Base-by-base conservation (phyloP, 345 rosid species). In the Brassica incana region DNA sequence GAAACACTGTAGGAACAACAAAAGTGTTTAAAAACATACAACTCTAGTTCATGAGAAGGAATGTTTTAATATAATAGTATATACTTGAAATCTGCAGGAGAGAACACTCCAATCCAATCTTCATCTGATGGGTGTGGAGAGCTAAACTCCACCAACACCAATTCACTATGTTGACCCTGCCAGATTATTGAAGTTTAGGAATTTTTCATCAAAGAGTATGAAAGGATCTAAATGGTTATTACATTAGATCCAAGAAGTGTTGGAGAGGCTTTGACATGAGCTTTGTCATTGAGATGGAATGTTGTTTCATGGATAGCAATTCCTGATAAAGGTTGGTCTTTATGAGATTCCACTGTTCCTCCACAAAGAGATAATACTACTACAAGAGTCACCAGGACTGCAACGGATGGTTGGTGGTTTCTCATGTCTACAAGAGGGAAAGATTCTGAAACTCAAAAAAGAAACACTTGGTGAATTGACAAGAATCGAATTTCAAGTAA, bases 101-200 rank as follows among this genome's bases (percentile, higher is more conserved):
- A 91, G 84, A 91, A 89, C 35, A 91, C 92, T 64, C 88, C 97
- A 78, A 91, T 86, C 92, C 97, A 88, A 80, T 92, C 91, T 84
- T 86, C 90, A 82, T 71, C 65, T 5, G 89, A 85, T 50, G 97
- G 91, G 63, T 79, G 82, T 6, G 87, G 85, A 67, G 85, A 86
- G 61, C 58, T 65, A 69, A 73, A 90, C 64, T 86, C 83, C 48
- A 91, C 84, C 30, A 78, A 82, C 43, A 88, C 86, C 81, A 90
- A 83, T 52, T 88, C 92, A 6, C 89, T 72, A 77, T 83, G 88
- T 77, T 81, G 84, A 65, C 92, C 93, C 97, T 89, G 72, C 67
- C 58, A 50, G 1, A 0, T 3, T 6, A 54, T 12, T 14, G 33
- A 60, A 11, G 8, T 25, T 12, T 18, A 6, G 7, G 0, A 48